Base-by-base conservation (phyloP, 805 yeast genomes). In the Candida boidinii region DNA sequence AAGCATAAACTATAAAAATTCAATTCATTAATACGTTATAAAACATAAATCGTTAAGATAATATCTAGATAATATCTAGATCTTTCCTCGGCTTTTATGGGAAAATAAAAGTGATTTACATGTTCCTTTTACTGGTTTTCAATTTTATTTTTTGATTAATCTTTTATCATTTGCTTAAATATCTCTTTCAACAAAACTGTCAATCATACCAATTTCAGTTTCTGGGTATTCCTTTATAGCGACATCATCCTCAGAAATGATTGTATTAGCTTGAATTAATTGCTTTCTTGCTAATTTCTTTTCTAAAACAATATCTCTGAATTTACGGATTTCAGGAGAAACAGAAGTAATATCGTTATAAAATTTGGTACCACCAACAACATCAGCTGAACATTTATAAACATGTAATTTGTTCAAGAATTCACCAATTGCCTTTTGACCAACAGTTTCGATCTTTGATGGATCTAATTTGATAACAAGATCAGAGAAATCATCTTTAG, bases 231-330 rank as follows among this genome's bases (percentile, higher is more conserved):
- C 94, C 36, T 64, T 67, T n/a, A 85, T 64, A 26, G 58, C 66
- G 21, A 79, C 76, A 29, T 46, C 43, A 6, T 51, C 54, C 5
- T 56, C 67, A 6, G 37, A 32, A 28, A 73, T 40, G 17, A 59
- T 44, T 7, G 94, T 80, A 57, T 86, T 86, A 18, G 87, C 84
- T 58, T 86, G 96, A 36, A 86, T 75, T 44, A 79, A 71, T 53
- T 84, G 94, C 55, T 77, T 79, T 55, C 96, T 73, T 40, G 96
- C 94, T 45, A 79, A 65, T 58, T 84, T 82, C 53, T 82, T 79
- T 28, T 62, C 59, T 39, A 86, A 60, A 11, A 86, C 86, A 23
- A 69, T 62, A 34, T 76, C 79, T 59, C 95, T 71, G 51, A 68
- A 80, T 41, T 66, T 58, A 17, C 83, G 73, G 34, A 79, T 60